Evolutionary conservation across 2,329 filamentous ascomycete genomes (phyloP).

Genomic region (Neofusicoccum sp.): DNA sequence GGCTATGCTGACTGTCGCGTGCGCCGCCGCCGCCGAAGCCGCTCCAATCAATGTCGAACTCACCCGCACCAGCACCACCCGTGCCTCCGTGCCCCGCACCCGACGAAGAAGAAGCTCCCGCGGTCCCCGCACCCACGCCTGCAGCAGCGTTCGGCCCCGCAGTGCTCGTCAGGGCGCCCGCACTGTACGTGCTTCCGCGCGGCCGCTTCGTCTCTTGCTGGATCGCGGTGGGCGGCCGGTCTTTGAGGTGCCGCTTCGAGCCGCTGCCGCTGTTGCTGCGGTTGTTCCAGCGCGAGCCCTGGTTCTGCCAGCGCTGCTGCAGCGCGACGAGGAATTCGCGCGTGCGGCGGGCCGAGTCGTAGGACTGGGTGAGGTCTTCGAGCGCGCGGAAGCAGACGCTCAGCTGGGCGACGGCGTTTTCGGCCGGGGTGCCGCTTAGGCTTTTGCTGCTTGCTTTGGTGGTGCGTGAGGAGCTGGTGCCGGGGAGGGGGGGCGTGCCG

Average conservation of each 20-base stretch:
- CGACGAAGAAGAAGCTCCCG: background rate
- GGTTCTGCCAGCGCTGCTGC: slow-evolving; percentile 15
- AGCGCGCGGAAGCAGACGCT: slow-evolving; percentile 19
- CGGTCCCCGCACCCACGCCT: background rate
- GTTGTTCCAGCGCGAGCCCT: background rate
- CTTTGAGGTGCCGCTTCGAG: slow-evolving; percentile 10
- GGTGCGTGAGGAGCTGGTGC: background rate
- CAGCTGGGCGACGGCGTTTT: slow-evolving; percentile 14
- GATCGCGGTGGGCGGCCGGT: background rate
- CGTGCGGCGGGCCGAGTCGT: slow-evolving; percentile 14
- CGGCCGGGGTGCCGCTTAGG: background rate
- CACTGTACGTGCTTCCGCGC: slow-evolving; percentile 12
- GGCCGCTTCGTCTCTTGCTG: slow-evolving; percentile 12
- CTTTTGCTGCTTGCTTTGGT: background rate
- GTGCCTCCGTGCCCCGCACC: background rate
- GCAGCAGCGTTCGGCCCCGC: background rate
- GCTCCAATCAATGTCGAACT: slow-evolving; percentile 14
- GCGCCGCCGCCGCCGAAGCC: slow-evolving; percentile 3
- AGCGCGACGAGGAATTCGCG: slow-evolving; percentile 17
- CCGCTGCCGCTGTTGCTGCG: background rate
- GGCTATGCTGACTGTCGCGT: slow-evolving; percentile 6
- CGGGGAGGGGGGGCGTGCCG: background rate
- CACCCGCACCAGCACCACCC: background rate
- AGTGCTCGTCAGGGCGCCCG: background rate
- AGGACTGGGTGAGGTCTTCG: slow-evolving; percentile 16